phyloP scores from a whole-genome alignment of 805 yeast genomes.

The Pichia nakasei region DNA sequence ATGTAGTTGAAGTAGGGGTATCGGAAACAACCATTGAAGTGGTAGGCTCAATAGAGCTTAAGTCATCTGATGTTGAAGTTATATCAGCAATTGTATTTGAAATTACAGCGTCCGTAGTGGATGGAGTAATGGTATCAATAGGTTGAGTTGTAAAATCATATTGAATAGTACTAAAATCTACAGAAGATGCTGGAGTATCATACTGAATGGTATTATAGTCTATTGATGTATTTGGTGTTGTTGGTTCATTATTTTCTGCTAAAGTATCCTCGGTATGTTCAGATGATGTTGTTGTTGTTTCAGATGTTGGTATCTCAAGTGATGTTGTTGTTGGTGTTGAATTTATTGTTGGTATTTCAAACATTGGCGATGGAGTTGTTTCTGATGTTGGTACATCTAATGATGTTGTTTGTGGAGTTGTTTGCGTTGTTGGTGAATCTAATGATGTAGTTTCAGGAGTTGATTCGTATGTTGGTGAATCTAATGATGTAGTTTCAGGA shows the following conservation, averaged over 20 bases:
- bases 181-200: no score
- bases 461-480: background rate
- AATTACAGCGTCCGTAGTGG: no score
- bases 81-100: no score
- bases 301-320: background rate
- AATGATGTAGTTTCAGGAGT: no score
- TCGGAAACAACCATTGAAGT: background rate
- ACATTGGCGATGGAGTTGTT: background rate
- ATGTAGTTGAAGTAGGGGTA: background rate
- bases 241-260: no score
- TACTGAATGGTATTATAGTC: no score
- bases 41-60: background rate
- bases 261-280: background rate
- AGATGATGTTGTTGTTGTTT: constrained; percentile 1
- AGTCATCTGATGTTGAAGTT: no score
- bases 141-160: background rate
- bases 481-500: constrained; percentile 1
- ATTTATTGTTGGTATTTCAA: background rate
- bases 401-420: background rate
- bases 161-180: background rate
- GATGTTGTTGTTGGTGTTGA: background rate
- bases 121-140: background rate
- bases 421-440: background rate
- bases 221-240: no score
- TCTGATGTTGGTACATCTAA: background rate